Conservation (phyloP, 148 eudicot species). For the Camellia japonica region DNA sequence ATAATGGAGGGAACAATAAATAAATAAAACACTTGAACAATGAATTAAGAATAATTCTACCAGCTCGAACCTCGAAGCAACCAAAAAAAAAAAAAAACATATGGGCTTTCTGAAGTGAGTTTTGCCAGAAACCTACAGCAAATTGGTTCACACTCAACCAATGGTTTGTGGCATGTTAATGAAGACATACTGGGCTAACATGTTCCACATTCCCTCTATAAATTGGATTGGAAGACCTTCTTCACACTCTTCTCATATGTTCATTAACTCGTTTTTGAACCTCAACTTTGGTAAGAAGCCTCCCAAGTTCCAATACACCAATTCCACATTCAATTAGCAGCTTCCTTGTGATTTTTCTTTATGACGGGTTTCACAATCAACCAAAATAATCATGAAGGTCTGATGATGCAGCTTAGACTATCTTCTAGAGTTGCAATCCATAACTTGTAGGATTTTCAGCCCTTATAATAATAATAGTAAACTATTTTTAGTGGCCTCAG, state of each 20-base stretch:
- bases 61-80: neutral
- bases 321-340: neutral
- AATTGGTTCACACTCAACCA: neutral
- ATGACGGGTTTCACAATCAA: too few species aligned
- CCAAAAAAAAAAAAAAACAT: neutral
- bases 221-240: constrained; percentile 1
- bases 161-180: neutral
- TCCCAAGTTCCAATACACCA: neutral
- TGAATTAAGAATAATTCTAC: neutral
- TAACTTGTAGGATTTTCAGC: too few species aligned
- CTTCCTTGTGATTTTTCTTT: too few species aligned
- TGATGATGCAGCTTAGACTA: too few species aligned
- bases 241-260: neutral
- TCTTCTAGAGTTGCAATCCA: too few species aligned
- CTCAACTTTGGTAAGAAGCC: constrained; percentile 12
- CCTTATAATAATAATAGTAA: neutral
- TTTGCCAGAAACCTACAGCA: neutral
- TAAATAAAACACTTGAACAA: neutral
- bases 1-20: neutral
- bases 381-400: too few species aligned
- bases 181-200: too few species aligned
- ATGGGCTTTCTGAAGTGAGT: neutral
- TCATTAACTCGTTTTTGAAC: constrained; percentile 12
- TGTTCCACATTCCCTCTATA: neutral
- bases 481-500: neutral